Conservation (phyloP, 495 filamentous ascomycete genomes). For the Aspergillus diversus region DNA sequence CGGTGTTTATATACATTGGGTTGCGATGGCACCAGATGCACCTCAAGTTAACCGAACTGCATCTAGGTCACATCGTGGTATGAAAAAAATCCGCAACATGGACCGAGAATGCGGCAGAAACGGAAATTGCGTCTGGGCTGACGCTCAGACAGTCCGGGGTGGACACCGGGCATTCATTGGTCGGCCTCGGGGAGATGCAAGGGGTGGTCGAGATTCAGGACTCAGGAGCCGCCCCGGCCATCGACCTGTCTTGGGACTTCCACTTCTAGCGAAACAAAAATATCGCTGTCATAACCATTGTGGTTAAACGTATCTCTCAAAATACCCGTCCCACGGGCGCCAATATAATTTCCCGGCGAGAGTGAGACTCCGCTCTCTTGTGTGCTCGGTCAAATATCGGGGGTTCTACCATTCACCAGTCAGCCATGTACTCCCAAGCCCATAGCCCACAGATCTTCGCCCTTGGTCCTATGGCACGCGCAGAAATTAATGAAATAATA, state of each 20-base stretch:
- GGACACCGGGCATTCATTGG: conserved; percentile 22
- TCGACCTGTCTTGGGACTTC: neutral
- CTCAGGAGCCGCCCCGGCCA: conserved; percentile 2
- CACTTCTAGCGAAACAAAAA: neutral
- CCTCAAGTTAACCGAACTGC: conserved; percentile 1
- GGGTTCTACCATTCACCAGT: conserved; percentile 15
- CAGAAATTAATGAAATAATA: neutral
- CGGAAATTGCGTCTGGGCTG: conserved; percentile 10
- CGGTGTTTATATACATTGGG: conserved; percentile 17
- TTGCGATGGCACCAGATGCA: conserved; percentile 12
- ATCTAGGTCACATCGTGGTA: conserved; percentile 14
- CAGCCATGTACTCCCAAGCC: conserved; percentile 5
- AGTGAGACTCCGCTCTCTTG: neutral
- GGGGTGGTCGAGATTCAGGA: conserved; percentile 9
- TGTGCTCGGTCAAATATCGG: conserved; percentile 30
- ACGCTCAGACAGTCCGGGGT: conserved; percentile 3
- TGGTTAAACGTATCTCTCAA: neutral
- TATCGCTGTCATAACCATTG: neutral
- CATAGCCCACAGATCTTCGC: conserved; percentile 9
- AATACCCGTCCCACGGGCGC: neutral
- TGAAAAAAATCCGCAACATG: conserved; percentile 13
- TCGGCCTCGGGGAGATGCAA: conserved; percentile 14
- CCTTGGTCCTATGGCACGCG: conserved; percentile 14
- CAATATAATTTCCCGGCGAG: neutral
- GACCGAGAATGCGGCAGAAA: conserved; percentile 2